These are phyloP conservation scores for Daldinia decipiens DNA, from an alignment of 495 filamentous ascomycete species.

Conservation along the genomic window DNA sequence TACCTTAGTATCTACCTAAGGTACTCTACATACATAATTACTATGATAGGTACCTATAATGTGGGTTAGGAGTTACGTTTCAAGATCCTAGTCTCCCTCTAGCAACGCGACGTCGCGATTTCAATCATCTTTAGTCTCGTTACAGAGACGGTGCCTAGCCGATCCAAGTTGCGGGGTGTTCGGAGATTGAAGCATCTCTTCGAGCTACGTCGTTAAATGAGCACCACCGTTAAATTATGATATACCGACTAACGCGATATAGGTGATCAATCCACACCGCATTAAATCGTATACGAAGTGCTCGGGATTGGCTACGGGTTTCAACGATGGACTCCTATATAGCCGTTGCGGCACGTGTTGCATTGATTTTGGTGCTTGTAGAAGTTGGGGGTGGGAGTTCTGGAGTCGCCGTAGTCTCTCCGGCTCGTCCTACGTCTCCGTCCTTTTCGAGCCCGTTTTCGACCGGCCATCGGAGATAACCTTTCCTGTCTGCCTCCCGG, in stretches of 20 bases:
- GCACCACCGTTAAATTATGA: not conserved
- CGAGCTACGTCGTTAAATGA: not conserved
- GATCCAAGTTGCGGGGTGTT: slow-evolving; percentile 7
- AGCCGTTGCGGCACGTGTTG: not conserved
- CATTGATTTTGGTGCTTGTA: slow-evolving; percentile 5
- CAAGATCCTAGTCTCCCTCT: slow-evolving; percentile 29
- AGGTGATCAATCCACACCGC: not conserved
- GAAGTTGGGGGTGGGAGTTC: slow-evolving; percentile 28
- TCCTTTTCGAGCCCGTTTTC: slow-evolving; percentile 46
- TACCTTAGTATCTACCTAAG: no score
- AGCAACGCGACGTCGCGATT: slow-evolving; percentile 11
- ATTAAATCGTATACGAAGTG: not conserved
- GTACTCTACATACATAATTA: no score
- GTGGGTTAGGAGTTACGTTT: slow-evolving; percentile 17
- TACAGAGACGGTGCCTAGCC: slow-evolving; percentile 20
- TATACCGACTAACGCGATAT: not conserved
- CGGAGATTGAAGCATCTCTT: slow-evolving; percentile 7
- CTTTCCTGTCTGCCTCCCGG: slow-evolving; percentile 46
- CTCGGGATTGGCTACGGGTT: not conserved
- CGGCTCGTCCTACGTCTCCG: slow-evolving; percentile 39
- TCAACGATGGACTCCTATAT: not conserved
- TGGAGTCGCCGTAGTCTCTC: slow-evolving; percentile 21
- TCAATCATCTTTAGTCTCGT: slow-evolving; percentile 12
- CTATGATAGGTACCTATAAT: not conserved
- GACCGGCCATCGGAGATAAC: slow-evolving; percentile 51